Evolutionary conservation across 768 basidiomycete species (phyloP), one percentile per base, ranked within the genome.

Genomic region (Phanerochaete sordida): DNA sequence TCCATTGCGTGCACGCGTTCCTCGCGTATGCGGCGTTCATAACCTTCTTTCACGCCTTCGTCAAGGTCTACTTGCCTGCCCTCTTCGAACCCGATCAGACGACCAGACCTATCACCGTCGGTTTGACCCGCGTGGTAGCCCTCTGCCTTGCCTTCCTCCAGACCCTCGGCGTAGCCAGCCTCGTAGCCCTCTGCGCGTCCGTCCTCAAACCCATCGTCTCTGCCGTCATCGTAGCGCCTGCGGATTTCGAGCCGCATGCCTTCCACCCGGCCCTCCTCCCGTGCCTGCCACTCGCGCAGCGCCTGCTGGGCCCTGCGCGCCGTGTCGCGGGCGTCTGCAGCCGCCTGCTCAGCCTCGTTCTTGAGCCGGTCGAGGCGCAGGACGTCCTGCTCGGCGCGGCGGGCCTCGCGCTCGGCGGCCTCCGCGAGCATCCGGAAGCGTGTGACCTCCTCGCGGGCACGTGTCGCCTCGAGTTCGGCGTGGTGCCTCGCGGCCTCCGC

Each of bases 1-100:
- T 81, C 78, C 27, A 84, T 60, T 0, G 84, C 85, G 62, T 77
- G 79, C 47, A 73, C 70, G 30, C 83, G 79, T 69, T 85, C 84
- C 64, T 82, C 81, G 56, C 69, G 74, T 61, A 76, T 72, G 63
- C 79, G 79, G 65, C 74, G 62, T 59, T 69, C 65, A 58, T 68
- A 68, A 12, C 77, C 79, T 7, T 75, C 71, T 26, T 74, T 70
- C 47, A 65, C 73, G 4, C 78, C 78, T 3, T 76, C 71, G 39
- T 60, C 51, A 28, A 69, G 58, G 0, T 83, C 77, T 15, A 66
- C 63, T 33, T 74, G 72, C 56, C 66, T 61, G 28, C 78, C 76
- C 75, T 70, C 68, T 19, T 69, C 62, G 50, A 68, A 69, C 16
- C 70, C 69, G n/a, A 57, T 59, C 48, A 59, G 23, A 4, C 66